These are phyloP conservation scores for Trichocomaceae sp. DNA, from an alignment of 2,329 filamentous ascomycete species.

Conservation along the genomic window DNA sequence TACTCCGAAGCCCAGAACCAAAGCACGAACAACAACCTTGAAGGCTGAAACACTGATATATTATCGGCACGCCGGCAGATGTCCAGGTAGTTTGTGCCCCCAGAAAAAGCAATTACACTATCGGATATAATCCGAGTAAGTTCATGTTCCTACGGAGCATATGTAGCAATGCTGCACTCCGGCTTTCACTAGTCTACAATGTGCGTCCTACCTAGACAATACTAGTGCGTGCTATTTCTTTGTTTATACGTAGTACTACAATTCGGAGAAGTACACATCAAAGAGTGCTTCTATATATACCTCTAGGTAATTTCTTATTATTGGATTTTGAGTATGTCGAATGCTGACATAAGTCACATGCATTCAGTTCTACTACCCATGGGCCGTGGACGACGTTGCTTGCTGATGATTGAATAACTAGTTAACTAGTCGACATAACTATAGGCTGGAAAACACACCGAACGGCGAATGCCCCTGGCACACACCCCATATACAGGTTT, in stretches of 20 bases:
- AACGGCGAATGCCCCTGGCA: neutral
- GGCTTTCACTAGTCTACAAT: too few species aligned
- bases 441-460: neutral
- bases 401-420: neutral
- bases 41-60: neutral
- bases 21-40: neutral
- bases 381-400: too few species aligned
- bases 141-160: neutral
- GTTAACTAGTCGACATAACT: neutral
- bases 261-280: neutral
- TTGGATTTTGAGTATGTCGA: too few species aligned
- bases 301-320: neutral
- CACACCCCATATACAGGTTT: neutral
- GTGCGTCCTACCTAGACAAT: neutral
- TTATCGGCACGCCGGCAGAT: too few species aligned
- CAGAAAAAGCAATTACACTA: neutral
- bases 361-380: too few species aligned
- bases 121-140: constrained; percentile 3
- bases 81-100: neutral
- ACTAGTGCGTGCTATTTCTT: neutral
- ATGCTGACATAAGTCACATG: neutral
- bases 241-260: neutral
- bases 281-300: neutral
- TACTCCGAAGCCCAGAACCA: neutral
- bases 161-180: constrained; percentile 5